Percentiles rank a stretch among this genome's conserved stretches.
phyloP scores from a whole-genome alignment of 345 rosid species.

The Cardamine chenopodiifolia region DNA sequence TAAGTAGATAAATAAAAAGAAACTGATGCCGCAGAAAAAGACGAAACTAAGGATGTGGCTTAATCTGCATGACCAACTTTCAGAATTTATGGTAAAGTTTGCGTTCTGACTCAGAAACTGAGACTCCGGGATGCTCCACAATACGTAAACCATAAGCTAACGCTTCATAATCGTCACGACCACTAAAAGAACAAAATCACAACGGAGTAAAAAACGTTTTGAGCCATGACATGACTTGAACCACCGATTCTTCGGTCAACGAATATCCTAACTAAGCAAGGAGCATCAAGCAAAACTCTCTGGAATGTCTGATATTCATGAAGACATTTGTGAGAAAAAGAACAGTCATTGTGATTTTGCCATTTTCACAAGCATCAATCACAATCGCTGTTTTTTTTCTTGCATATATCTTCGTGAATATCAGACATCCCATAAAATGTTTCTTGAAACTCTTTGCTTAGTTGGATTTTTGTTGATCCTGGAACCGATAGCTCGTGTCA shows the following conservation, averaged over 20 bases:
- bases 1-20: background rate
- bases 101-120: background rate
- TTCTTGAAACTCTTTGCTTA: background rate
- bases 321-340: too few relatives aligned
- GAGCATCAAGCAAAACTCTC: slow-evolving; percentile 50
- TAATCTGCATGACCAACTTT: slow-evolving; percentile 54
- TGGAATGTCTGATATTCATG: background rate
- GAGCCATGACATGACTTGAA: slow-evolving; percentile 49
- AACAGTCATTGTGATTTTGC: too few relatives aligned
- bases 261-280: slow-evolving; percentile 62
- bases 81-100: background rate
- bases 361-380: too few relatives aligned
- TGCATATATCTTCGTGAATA: too few relatives aligned
- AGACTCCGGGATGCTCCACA: slow-evolving; percentile 67
- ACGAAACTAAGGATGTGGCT: slow-evolving; percentile 23
- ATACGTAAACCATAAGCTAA: slow-evolving; percentile 60
- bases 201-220: slow-evolving; percentile 49
- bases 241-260: slow-evolving; percentile 68
- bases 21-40: slow-evolving; percentile 11
- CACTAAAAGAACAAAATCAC: slow-evolving; percentile 58
- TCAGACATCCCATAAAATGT: too few relatives aligned
- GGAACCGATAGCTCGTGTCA: background rate
- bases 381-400: too few relatives aligned
- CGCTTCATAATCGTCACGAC: slow-evolving; percentile 54
- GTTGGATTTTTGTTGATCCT: too few relatives aligned